A percentile compares a stretch with the other conserved stretches of the same genome.
Conservation (phyloP, 805 yeast genomes). For the Lipomyces lipofer region DNA sequence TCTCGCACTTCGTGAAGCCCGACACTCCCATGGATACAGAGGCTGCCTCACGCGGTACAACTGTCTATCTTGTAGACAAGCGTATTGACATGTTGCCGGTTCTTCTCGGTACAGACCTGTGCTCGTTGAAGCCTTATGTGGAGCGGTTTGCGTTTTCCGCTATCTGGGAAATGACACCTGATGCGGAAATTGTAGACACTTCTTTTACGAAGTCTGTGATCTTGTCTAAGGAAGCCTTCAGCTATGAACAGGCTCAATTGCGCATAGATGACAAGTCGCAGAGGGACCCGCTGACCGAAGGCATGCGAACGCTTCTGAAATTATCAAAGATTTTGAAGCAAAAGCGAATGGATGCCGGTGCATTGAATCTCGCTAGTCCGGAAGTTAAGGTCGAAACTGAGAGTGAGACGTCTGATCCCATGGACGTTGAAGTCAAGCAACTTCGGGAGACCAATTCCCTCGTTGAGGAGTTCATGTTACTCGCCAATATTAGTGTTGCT, state of each 20-base stretch:
- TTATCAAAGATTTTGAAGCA: conserved; percentile 85
- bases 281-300: conserved; percentile 80
- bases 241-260: conserved; percentile 89
- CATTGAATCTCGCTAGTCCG: conserved; percentile 93
- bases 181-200: conserved; percentile 80
- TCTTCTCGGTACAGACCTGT: conserved; percentile 90
- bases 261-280: conserved; percentile 78
- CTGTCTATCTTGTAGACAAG: conserved; percentile 94
- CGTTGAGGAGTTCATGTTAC: conserved; percentile 97
- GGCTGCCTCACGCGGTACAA: conserved; percentile 96
- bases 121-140: conserved; percentile 92
- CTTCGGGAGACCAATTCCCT: conserved; percentile 88
- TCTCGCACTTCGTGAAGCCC: conserved; percentile 93
- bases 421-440: conserved; percentile 89
- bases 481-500: conserved; percentile 96
- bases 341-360: conserved; percentile 90
- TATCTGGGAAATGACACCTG: conserved; percentile 87
- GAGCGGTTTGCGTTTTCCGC: conserved; percentile 96
- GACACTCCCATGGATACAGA: conserved; percentile 89
- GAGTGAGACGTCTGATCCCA: conserved; percentile 94
- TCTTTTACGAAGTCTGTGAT: conserved; percentile 85
- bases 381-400: conserved; percentile 98
- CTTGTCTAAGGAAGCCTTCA: conserved; percentile 88
- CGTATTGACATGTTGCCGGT: conserved; percentile 98
- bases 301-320: conserved; percentile 77